Evolutionary conservation across 768 basidiomycete genomes (phyloP).

Genomic region (Collybiopsis luxurians): DNA sequence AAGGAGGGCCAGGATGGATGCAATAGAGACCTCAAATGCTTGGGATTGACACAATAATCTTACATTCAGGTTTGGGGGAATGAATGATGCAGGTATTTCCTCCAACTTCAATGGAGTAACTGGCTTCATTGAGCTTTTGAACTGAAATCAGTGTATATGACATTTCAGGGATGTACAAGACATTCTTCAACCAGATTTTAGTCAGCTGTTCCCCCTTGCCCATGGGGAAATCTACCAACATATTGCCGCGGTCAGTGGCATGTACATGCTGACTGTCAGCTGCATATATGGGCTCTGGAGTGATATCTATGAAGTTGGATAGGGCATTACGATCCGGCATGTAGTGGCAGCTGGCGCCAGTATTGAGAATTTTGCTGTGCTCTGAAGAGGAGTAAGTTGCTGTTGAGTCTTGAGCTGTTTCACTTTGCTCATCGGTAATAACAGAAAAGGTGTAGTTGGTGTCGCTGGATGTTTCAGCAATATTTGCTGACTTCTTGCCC

Average conservation of each 20-base stretch:
- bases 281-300: slow-evolving; percentile 19
- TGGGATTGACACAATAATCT: slow-evolving; percentile 20
- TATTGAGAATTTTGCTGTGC: slow-evolving; percentile 24
- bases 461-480: too few relatives aligned
- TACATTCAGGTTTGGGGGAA: slow-evolving; percentile 9
- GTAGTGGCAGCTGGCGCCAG: slow-evolving; percentile 32
- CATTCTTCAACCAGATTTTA: slow-evolving; percentile 17
- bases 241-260: slow-evolving; percentile 25
- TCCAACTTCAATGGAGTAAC: slow-evolving; percentile 14
- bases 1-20: slow-evolving; percentile 1
- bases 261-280: slow-evolving; percentile 26
- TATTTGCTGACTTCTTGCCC: too few relatives aligned
- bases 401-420: too few relatives aligned
- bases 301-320: slow-evolving; percentile 16
- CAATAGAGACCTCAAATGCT: slow-evolving; percentile 23
- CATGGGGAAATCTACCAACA: slow-evolving; percentile 22
- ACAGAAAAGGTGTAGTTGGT: too few relatives aligned
- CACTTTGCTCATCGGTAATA: too few relatives aligned
- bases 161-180: slow-evolving; percentile 24
- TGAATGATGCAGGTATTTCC: slow-evolving; percentile 11
- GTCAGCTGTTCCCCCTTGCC: slow-evolving; percentile 17
- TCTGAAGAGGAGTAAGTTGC: too few relatives aligned
- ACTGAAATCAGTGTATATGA: slow-evolving; percentile 27
- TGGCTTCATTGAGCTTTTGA: slow-evolving; percentile 14
- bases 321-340: slow-evolving; percentile 25